Evolutionary conservation across 768 basidiomycete species (phyloP).

Genomic region (Coprinellus micaceus): DNA sequence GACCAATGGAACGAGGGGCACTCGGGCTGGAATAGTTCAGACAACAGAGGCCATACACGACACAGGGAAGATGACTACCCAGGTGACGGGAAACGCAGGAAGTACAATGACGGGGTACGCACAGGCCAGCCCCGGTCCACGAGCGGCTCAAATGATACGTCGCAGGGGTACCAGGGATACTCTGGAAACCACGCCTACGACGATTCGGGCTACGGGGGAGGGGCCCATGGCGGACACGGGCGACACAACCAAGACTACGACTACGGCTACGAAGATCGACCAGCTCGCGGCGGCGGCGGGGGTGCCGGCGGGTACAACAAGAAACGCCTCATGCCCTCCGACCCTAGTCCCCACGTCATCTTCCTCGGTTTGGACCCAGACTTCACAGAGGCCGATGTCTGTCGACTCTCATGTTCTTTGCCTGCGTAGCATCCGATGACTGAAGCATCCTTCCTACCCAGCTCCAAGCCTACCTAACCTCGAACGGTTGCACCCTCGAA

Average conservation of each 20-base stretch:
- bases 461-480: conserved; percentile 76
- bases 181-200: conserved; percentile 44
- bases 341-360: conserved; percentile 90
- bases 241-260: conserved; percentile 39
- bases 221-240: conserved; percentile 12
- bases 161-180: conserved; percentile 28
- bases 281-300: conserved; percentile 28
- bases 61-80: conserved; percentile 67
- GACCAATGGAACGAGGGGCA: conserved; percentile 49
- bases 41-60: conserved; percentile 40
- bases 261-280: conserved; percentile 47
- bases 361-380: conserved; percentile 92
- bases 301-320: conserved; percentile 42
- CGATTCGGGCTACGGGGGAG: conserved; percentile 25
- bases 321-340: conserved; percentile 79
- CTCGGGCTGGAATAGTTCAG: conserved; percentile 36
- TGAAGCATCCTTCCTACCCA: conserved; percentile 43
- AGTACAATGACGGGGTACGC: conserved; percentile 73
- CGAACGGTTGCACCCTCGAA: conserved; percentile 72
- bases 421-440: conserved; percentile 24
- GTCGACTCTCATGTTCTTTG: conserved; percentile 41
- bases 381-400: conserved; percentile 90
- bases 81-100: conserved; percentile 73
- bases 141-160: conserved; percentile 6
- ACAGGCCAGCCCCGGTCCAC: neutral